Percentiles rank a stretch among this genome's conserved stretches.
Conservation (phyloP, 495 filamentous ascomycete genomes). For the Podospora appendiculata region DNA sequence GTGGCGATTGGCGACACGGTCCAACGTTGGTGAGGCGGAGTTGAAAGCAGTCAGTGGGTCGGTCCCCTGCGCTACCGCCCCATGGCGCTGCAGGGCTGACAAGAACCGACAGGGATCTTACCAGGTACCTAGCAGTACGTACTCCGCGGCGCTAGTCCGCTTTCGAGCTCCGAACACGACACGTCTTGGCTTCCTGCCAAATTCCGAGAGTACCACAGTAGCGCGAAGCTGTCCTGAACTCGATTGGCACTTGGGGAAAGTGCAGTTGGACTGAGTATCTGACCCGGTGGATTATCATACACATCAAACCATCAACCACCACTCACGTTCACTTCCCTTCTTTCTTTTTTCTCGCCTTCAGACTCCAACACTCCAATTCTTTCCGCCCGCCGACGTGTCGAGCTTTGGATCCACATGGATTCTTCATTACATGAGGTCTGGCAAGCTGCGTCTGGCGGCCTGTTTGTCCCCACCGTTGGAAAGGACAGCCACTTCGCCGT, state of each 20-base stretch:
- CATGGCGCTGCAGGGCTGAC: constrained; percentile 10
- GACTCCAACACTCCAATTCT: not conserved
- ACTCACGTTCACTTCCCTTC: not conserved
- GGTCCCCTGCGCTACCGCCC: not conserved
- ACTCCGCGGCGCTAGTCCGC: constrained; percentile 9
- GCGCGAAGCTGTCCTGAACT: constrained; percentile 16
- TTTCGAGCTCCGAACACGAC: constrained; percentile 15
- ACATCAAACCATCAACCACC: not conserved
- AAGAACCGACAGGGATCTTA: constrained; percentile 1
- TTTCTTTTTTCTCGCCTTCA: not conserved
- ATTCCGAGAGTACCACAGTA: not conserved
- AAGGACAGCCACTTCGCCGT: constrained; percentile 81
- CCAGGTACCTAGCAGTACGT: not conserved
- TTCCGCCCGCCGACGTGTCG: not conserved
- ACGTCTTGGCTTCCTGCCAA: constrained; percentile 3
- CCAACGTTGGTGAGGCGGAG: too few species aligned
- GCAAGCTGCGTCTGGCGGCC: constrained; percentile 77
- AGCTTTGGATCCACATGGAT: constrained; percentile 40
- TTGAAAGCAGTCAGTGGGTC: too few species aligned
- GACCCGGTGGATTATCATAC: too few species aligned
- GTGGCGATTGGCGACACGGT: not conserved
- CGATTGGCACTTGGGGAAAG: not conserved
- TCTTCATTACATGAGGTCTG: constrained; percentile 77
- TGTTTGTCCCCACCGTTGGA: constrained; percentile 70
- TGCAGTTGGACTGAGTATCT: too few species aligned